These are phyloP conservation scores for Trichoderma guizhouense DNA, from an alignment of 2,329 filamentous ascomycete genomes.

Conservation along the genomic window DNA sequence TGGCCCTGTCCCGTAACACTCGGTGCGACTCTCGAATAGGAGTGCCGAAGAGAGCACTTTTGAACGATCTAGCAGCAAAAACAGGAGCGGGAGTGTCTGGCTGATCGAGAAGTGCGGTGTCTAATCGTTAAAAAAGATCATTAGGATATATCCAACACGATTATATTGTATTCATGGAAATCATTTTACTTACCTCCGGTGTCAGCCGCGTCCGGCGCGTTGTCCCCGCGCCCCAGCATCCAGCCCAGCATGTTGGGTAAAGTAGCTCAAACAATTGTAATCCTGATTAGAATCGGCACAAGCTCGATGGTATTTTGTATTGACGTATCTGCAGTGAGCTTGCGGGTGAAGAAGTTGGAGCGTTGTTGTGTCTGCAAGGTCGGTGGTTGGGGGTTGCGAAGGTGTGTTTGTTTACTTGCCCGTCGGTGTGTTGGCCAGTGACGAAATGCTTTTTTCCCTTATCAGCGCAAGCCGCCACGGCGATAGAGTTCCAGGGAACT, in stretches of 20 bases:
- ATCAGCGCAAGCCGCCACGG: background rate
- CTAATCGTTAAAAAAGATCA: slow-evolving; percentile 23
- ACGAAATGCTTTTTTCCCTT: slow-evolving; percentile 17
- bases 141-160: background rate
- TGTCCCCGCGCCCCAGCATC: slow-evolving; percentile 49
- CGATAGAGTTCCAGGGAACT: background rate
- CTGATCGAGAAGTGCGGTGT: slow-evolving; percentile 49
- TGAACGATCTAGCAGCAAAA: slow-evolving; percentile 63
- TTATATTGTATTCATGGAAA: background rate
- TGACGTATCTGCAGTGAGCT: background rate
- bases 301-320: background rate
- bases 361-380: background rate
- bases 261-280: background rate
- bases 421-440: slow-evolving; percentile 2
- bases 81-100: slow-evolving; percentile 65
- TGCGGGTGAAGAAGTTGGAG: background rate
- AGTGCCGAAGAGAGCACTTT: slow-evolving; percentile 61
- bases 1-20: slow-evolving; percentile 26
- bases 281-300: background rate
- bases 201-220: slow-evolving; percentile 34
- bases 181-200: slow-evolving; percentile 29
- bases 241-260: slow-evolving; percentile 52
- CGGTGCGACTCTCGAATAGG: slow-evolving; percentile 42
- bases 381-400: background rate
- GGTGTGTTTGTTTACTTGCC: slow-evolving; percentile 16